Percentiles rank a stretch among this genome's conserved stretches.
Conservation (phyloP, 2,329 filamentous ascomycete genomes). For the Penicillium sp. region DNA sequence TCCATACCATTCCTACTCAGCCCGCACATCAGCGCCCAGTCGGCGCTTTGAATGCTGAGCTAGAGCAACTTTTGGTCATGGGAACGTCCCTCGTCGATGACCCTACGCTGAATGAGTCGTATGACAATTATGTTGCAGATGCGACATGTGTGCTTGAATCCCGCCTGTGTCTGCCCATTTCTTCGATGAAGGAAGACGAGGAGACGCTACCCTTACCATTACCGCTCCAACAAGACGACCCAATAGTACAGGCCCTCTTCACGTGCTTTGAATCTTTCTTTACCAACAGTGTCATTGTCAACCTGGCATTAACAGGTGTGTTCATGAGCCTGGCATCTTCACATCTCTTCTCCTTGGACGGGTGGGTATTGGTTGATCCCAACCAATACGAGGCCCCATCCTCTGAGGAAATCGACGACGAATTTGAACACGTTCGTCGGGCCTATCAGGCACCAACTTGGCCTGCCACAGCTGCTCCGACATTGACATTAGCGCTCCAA, state of each 20-base stretch:
- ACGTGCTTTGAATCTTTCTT: conserved; percentile 74
- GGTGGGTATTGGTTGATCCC: conserved; percentile 81
- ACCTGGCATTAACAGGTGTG: conserved; percentile 80
- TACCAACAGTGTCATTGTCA: conserved; percentile 85
- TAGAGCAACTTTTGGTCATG: conserved; percentile 39
- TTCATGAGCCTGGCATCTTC: conserved; percentile 81
- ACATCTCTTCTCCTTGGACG: conserved; percentile 78
- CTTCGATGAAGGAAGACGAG: conserved; percentile 28
- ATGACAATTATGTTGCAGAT: conserved; percentile 45
- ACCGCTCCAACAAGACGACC: conserved; percentile 64
- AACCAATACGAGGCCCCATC: conserved; percentile 50
- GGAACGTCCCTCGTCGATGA: conserved; percentile 39
- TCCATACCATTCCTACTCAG: conserved; percentile 55
- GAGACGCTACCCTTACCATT: conserved; percentile 62
- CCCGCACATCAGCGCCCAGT: conserved; percentile 34
- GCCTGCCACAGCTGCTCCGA: conserved; percentile 47
- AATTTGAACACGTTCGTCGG: conserved; percentile 26
- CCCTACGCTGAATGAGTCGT: conserved; percentile 41
- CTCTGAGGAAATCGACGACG: conserved; percentile 28
- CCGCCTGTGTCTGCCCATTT: conserved; percentile 33
- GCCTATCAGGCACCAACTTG: conserved; percentile 47
- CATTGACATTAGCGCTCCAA: conserved; percentile 58
- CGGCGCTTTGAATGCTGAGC: conserved; percentile 41
- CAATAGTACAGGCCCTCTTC: conserved; percentile 53
- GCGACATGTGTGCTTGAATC: conserved; percentile 53